Evolutionary conservation across 305 asterid genomes (phyloP).

Genomic region (Solanum aculeatissimum): DNA sequence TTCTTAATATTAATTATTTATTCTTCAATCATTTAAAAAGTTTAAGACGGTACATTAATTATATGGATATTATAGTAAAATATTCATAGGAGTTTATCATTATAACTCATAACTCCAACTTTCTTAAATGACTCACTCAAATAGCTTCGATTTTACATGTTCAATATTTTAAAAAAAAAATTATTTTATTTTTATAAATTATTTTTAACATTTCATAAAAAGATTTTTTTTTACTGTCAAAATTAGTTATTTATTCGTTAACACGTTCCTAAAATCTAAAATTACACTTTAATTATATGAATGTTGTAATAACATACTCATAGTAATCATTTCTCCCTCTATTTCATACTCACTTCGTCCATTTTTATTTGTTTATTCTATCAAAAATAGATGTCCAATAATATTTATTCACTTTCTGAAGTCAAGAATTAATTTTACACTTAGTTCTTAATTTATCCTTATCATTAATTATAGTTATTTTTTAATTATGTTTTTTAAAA

Average conservation of each 20-base stretch:
- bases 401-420: too few species aligned
- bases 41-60: background rate
- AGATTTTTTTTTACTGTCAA: background rate
- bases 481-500: too few species aligned
- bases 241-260: background rate
- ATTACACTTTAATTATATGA: background rate
- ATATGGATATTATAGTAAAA: background rate
- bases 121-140: slow-evolving; percentile 23
- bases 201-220: background rate
- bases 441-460: too few species aligned
- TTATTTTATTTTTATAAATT: background rate
- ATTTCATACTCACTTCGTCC: too few species aligned
- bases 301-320: background rate
- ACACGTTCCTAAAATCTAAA: background rate
- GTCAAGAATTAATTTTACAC: too few species aligned
- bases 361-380: too few species aligned
- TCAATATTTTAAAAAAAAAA: background rate
- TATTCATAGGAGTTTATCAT: background rate
- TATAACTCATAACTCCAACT: slow-evolving; percentile 27
- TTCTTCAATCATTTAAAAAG: background rate
- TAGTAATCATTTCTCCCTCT: background rate
- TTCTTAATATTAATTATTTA: background rate
- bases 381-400: too few species aligned
- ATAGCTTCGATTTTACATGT: background rate
- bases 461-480: too few species aligned